Evolutionary conservation across 2,329 filamentous ascomycete species (phyloP).

Genomic region (Talaromyces marneffei): DNA sequence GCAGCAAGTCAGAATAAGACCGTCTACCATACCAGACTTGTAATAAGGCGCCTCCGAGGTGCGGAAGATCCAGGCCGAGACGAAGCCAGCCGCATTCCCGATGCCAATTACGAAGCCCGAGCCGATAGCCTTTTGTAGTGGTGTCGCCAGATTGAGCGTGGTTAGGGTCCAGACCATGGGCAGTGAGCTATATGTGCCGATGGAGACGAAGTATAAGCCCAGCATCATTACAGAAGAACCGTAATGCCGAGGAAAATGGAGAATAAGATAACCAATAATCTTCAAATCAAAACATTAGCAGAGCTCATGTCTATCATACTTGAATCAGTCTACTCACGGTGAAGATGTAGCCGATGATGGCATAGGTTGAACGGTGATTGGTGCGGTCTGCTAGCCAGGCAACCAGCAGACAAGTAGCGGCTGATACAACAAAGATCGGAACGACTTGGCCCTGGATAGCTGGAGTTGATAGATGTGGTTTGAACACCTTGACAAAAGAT

Average conservation of each 20-base stretch:
- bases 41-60: neutral
- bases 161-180: conserved; percentile 8
- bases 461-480: neutral
- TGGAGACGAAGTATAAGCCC: conserved; percentile 1
- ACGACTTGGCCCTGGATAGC: conserved; percentile 2
- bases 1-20: neutral
- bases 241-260: neutral
- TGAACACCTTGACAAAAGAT: conserved; percentile 3
- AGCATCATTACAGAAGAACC: conserved; percentile 1
- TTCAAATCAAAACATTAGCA: neutral
- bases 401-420: neutral
- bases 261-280: conserved; percentile 3
- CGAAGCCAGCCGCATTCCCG: conserved; percentile 1
- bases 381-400: neutral
- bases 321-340: neutral
- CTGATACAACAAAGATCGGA: conserved; percentile 2
- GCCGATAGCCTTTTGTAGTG: conserved; percentile 3
- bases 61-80: conserved; percentile 3
- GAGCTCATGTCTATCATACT: neutral
- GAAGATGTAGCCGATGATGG: conserved; percentile 1
- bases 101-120: conserved; percentile 2
- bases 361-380: conserved; percentile 3
- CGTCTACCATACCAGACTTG: conserved; percentile 1
- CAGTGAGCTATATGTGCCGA: conserved; percentile 3
- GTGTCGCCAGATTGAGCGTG: neutral